Base-by-base conservation (phyloP, 345 rosid genomes). In the Trapa incisa region DNA sequence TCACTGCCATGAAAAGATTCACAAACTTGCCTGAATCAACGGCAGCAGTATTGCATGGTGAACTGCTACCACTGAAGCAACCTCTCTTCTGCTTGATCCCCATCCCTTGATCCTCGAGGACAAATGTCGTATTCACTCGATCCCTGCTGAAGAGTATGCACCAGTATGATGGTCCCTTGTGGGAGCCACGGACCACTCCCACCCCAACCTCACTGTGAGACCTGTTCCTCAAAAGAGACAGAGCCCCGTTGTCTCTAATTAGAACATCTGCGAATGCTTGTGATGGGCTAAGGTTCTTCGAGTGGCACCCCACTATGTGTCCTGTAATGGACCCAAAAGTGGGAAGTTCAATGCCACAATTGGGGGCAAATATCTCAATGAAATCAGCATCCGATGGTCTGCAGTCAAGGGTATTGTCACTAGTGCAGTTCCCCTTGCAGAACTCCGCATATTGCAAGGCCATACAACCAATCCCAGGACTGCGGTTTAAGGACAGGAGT, bases 391-490 rank as follows among this genome's bases (percentile, higher is more conserved):
- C 91, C 8, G 88, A 77, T 56, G 85, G 94, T 37, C 80, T 76
- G 76, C 94, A 89, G 78, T 72, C 83, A 8, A 75, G 76, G 71
- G 81, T 77, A 15, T 77, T 75, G 78, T 80, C 76, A 57, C 61
- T 66, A n/a, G 76, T 79, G 89, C 94, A 87, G 80, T 83, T 80
- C 41, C 82, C 87, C 74, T 89, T 80, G 87, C 97, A 91, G 45
- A 70, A 56, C 71, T 83, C 84, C 36, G 73, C 85, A 75, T 85
- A 91, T 75, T 87, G 96, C 71, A 87, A 80, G 42, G 97, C 96
- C 82, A 89, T 85, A 80, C 97, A 91, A 65, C 89, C 97, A 15
- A 91, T 88, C 12, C 97, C 96, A 0, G 96, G 97, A 70, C 84
- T 91, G 67, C 84, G 86, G 17, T 77, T 80, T 65, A 91, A 81